phyloP scores from a whole-genome alignment of 257 asterid species.

The Solanum chiquidenum region DNA sequence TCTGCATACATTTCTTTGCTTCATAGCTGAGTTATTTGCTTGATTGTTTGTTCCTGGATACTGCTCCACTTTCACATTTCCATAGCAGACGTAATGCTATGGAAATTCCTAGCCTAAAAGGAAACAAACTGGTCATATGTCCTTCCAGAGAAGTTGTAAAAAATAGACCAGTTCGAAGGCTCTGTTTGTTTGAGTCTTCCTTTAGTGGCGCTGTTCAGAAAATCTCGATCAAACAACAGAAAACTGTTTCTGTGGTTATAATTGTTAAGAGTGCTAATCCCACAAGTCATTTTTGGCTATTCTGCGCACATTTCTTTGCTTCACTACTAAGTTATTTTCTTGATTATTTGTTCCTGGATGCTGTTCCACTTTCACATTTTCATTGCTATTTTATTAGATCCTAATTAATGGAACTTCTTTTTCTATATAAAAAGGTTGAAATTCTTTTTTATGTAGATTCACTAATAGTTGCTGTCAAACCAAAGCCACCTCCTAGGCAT shows the following conservation, averaged over 20 bases:
- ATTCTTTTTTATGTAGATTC: slow-evolving; percentile 36
- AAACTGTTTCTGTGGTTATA: neutral
- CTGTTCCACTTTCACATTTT: neutral
- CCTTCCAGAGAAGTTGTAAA: neutral
- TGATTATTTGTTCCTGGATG: neutral
- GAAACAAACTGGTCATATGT: neutral
- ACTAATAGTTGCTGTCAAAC: slow-evolving; percentile 67
- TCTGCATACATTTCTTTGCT: neutral
- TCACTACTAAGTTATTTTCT: neutral
- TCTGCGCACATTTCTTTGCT: neutral
- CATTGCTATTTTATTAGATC: neutral
- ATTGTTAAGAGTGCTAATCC: neutral
- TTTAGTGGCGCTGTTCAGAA: neutral
- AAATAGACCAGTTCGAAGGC: neutral
- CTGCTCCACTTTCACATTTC: neutral
- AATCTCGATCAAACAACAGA: neutral
- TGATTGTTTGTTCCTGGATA: neutral
- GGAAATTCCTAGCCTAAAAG: neutral
- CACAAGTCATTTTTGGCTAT: neutral
- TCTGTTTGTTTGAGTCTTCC: neutral
- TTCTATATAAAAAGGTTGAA: neutral
- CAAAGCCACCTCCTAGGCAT: slow-evolving; percentile 75
- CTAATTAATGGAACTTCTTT: neutral
- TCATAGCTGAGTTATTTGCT: neutral
- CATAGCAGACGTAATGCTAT: neutral